Percentiles rank a stretch among this genome's conserved stretches.
phyloP scores from a whole-genome alignment of 2,329 filamentous ascomycete species.

The Pseudocercospora eumusae region DNA sequence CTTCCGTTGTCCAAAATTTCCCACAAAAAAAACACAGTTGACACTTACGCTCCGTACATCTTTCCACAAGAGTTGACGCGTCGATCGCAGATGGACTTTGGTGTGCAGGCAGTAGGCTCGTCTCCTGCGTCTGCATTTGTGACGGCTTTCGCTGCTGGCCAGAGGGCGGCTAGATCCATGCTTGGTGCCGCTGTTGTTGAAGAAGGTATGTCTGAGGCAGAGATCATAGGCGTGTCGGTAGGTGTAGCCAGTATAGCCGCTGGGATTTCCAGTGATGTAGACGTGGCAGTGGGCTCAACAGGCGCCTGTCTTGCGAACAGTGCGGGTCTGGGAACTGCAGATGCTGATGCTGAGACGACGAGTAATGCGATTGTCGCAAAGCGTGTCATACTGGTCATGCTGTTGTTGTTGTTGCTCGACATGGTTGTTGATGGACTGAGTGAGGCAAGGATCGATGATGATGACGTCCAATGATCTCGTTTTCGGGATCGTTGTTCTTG shows the following conservation, averaged over 20 bases:
- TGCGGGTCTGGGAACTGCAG: not conserved
- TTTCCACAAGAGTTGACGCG: constrained; percentile 7
- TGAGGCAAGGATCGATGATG: not conserved
- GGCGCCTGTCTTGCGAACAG: not conserved
- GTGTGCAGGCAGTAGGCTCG: not conserved
- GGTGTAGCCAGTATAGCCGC: not conserved
- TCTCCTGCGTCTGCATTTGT: not conserved
- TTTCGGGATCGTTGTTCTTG: not conserved
- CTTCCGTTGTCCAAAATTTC: no score
- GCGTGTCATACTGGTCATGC: not conserved
- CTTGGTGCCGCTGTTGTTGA: not conserved
- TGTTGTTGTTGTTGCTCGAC: not conserved
- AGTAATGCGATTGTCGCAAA: not conserved
- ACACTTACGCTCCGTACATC: constrained; percentile 30
- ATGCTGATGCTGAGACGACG: not conserved
- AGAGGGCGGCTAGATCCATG: constrained; percentile 3
- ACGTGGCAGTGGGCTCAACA: not conserved
- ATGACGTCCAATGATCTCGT: not conserved
- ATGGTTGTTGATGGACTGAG: not conserved
- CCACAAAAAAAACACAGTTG: no score
- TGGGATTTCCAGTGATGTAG: not conserved
- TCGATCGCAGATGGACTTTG: not conserved
- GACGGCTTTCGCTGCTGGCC: not conserved
- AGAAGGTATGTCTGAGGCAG: not conserved
- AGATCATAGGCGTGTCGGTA: not conserved